Base-by-base conservation (phyloP, 179 eudicot species). In the Beta corolliflora region DNA sequence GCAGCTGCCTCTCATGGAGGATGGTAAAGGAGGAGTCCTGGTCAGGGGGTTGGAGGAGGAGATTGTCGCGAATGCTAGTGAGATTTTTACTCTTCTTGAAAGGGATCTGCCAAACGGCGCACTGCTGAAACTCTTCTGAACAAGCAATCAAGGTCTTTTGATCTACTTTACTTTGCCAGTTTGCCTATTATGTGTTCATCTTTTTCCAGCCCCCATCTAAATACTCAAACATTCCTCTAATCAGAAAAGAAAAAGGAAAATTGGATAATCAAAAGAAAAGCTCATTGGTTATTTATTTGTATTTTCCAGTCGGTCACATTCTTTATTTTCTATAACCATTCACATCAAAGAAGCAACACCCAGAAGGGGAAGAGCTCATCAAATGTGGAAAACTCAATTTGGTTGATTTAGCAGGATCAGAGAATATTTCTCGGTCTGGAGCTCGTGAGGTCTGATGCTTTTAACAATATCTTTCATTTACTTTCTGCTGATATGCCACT, bases 331-430 rank as follows among this genome's bases (percentile, higher is more conserved):
- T 71, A 94, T 96, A 79, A 96, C 99, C 19, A 96, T 96, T 82
- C 99, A 96, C 91, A 96, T 96, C 73, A 96, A 94, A 82, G 99
- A 96, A 88, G 90, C 99, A 85, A 96, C 98, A n/a, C n/a, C 98
- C 99, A 61, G 99, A 96, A 88, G 99, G 99, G 7, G 99, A 96
- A 87, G 99, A 96, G 84, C 97, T 96, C 54, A 96, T 96, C 82
- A 96, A 96, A 89, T 94, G 99, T 82, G 99, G 99, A 66, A 96
- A 96, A 85, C 88, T 96, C 60, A 96, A 96, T 86, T 88, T 96
- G 86, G 99, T 96, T 64, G 99, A 96, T 87, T 90, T 96, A 85
- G 99, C 99, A 72, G 99, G 99, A 61, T 94, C 98, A 58, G 99
- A 96, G 90, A 96, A 96, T 81, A 96, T 96, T 79, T 96, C 98